phyloP scores from a whole-genome alignment of 2,329 filamentous ascomycete genomes.

The Graphiopsis chlorocephala region DNA sequence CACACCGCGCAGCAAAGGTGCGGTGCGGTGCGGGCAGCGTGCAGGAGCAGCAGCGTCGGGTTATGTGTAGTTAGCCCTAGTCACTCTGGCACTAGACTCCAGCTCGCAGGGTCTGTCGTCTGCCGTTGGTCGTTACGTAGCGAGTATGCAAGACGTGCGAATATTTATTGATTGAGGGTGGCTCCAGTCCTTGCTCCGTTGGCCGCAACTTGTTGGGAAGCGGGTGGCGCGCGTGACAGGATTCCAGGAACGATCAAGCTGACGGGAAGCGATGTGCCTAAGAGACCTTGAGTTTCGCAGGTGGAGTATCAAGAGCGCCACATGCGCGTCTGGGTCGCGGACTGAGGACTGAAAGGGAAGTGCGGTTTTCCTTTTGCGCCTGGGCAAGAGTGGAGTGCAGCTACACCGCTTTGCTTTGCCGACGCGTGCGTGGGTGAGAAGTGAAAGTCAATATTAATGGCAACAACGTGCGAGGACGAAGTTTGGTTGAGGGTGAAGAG shows the following conservation, averaged over 20 bases:
- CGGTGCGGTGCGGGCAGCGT: background rate
- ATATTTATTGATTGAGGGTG: conserved; percentile 12
- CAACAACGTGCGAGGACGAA: background rate
- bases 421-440: background rate
- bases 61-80: conserved; percentile 6
- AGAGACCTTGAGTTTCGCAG: background rate
- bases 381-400: conserved; percentile 14
- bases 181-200: background rate
- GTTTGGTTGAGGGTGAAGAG: conserved; percentile 9
- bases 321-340: background rate
- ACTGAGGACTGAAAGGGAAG: background rate
- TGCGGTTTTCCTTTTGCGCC: conserved; percentile 8
- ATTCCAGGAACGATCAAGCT: conserved; percentile 1
- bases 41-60: background rate
- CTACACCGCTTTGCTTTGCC: background rate
- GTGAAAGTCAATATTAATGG: background rate
- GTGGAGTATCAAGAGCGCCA: conserved; percentile 12
- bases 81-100: background rate
- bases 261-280: background rate
- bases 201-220: conserved; percentile 8
- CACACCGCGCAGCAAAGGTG: background rate
- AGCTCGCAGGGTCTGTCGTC: background rate
- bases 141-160: conserved; percentile 9
- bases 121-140: conserved; percentile 5
- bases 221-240: conserved; percentile 10